Percentiles rank a stretch among this genome's conserved stretches.
Conservation (phyloP, 306 rosid genomes). For the Gillenia trifoliata region DNA sequence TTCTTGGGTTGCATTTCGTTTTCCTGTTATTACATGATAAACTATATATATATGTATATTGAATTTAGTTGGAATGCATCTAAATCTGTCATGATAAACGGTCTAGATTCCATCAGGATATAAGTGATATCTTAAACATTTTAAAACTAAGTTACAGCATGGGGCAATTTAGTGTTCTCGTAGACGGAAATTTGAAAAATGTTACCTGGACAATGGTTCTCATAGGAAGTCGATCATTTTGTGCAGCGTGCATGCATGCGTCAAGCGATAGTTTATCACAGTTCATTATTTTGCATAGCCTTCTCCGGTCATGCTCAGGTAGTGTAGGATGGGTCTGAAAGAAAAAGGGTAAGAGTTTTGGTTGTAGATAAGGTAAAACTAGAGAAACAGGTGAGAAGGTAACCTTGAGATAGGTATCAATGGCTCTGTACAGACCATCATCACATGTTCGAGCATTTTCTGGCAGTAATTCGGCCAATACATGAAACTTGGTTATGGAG, state of each 20-base stretch:
- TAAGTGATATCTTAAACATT: not conserved
- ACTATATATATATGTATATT: not conserved
- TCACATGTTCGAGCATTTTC: slow-evolving; percentile 67
- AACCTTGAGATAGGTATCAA: slow-evolving; percentile 87
- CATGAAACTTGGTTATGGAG: slow-evolving; percentile 74
- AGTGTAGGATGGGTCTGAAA: slow-evolving; percentile 73
- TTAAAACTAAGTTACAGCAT: not conserved
- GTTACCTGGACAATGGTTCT: slow-evolving; percentile 81
- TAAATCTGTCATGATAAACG: not conserved
- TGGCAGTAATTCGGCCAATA: slow-evolving; percentile 74
- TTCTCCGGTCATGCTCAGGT: slow-evolving; percentile 71
- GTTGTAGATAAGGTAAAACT: slow-evolving; percentile 7
- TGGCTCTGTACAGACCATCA: slow-evolving; percentile 93
- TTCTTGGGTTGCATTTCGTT: slow-evolving; percentile 7
- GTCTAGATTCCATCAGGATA: not conserved
- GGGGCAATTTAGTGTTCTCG: not conserved
- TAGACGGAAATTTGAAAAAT: not conserved
- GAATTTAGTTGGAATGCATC: not conserved
- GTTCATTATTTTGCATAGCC: slow-evolving; percentile 86
- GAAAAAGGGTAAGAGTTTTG: slow-evolving; percentile 18
- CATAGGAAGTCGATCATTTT: slow-evolving; percentile 89
- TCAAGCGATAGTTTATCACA: slow-evolving; percentile 88
- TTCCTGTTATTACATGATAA: not conserved
- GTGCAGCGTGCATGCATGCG: slow-evolving; percentile 90
- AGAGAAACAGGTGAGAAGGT: slow-evolving; percentile 19